Base-by-base conservation (phyloP, 2,329 filamentous ascomycete genomes). In the Ambrosiella xylebori region DNA sequence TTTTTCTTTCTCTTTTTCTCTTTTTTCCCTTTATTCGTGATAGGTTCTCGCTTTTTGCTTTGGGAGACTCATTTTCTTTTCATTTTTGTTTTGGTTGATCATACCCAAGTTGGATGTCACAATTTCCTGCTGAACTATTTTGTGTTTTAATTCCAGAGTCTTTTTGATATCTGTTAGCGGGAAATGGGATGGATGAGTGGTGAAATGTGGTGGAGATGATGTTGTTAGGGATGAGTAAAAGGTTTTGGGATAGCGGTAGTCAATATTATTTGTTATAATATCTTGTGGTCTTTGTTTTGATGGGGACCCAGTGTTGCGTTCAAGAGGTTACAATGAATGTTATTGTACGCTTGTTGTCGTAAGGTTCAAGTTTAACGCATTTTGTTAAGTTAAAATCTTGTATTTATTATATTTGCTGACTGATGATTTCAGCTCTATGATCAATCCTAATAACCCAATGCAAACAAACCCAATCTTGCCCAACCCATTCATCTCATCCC, bases 71-170 rank as follows among this genome's bases (percentile, higher is more conserved):
- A 44, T 52, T 56, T 56, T 52, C 52, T 56, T 51, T 17, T 50
- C 27, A 15, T 56, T 58, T 54, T 35, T 60, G 53, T 45, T 57
- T 60, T 60, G 58, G 54, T 60, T 51, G 51, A 57, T 57, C 58
- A 60, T 60, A 60, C 58, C 58, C 55, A 51, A 57, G 55, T 60
- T 59, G 57, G 57, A 59, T 52, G 49, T 47, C 37, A 51, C 47
- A 51, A 51, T 51, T 50, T 50, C 40, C 55, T 57, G 47, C 55
- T 50, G 55, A 50, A 36, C 15, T 49, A 49, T 53, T 52, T 45
- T 45, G 40, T 45, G 19, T 45, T 54, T 58, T 44, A 19, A 27
- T 57, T 54, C 15, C 40, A 39, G 19, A 17, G 13, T 58, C 40
- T 54, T 51, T 37, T 45, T 36, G 40, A 37, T 37, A 40, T 27